Evolutionary conservation across 2,329 filamentous ascomycete species (phyloP), one percentile per base, ranked within the genome.

Genomic region (Sclerotinia subarctica): DNA sequence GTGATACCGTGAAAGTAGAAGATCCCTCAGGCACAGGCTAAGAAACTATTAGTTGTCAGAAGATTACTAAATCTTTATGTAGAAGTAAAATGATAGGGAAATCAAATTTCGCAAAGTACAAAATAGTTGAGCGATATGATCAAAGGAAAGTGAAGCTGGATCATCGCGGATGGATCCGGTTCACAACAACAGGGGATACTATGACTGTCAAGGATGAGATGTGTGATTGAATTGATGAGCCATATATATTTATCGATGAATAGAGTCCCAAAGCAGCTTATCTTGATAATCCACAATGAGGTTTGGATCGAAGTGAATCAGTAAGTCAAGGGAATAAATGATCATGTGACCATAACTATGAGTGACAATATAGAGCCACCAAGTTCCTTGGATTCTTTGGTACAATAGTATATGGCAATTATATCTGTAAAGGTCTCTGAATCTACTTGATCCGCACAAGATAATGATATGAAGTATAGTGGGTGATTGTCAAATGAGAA

Each of bases 11-110:
- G n/a, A 38, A 35, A 63, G 19, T 38, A 38, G 19, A 47, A n/a
- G 17, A 4, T 26, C 8, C 26, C 29, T 24, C 15, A 17, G 59
- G 46, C 26, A 19, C 13, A 51, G 59, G 15, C 17, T 11, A 51
- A 63, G 46, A 51, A 42, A 21, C 59, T 51, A 63, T 63, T 15
- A 63, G 17, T 19, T 19, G 59, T 51, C n/a, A 63, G 59, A 13
- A 63, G 21, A 51, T 62, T 15, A 19, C 35, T 35, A 21, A 38
- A 2, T 42, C 38, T 51, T 49, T 32, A 60, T 49, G 15, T 15
- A 38, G 32, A 63, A n/a, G 3, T 3, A 21, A 19, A 51, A 26
- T 17, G 26, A 49, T 49, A 49, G 29, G 49, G 21, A 35, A 24
- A 15, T 8, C 2, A n/a, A 35, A 26, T 19, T 15, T 3, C 7